Evolutionary conservation across 2,329 filamentous ascomycete species (phyloP), one percentile per base, ranked within the genome.

Genomic region (Microcyclospora tardicrescens): DNA sequence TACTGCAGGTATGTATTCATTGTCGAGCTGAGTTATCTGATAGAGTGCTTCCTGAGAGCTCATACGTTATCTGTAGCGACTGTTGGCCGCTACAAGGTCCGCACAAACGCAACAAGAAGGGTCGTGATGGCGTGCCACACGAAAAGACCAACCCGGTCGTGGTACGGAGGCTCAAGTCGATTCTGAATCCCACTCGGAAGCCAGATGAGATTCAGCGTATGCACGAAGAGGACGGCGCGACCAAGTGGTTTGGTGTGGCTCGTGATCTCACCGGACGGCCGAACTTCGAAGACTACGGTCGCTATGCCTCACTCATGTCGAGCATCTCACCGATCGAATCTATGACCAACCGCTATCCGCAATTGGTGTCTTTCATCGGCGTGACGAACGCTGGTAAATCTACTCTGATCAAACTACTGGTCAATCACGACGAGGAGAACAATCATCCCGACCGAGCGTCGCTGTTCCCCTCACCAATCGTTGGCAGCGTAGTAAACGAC

Each of bases 321-420:
- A 50, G 40, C 35, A 55, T 55, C 29, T 55, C 54, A 33, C 48
- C 47, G 2, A 43, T 52, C 29, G 46, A 52, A 31, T 48, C 45
- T 27, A 38, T 47, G 15, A 44, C 39, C 15, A 51, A 49, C 33
- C 49, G 54, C 19, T 57, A 57, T 40, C 55, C 55, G 14, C 52
- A 54, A 39, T 45, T 58, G 16, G 53, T 57, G 3, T 58, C 55
- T n/a, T 58, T 58, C 43, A 54, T 58, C 35, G 55, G 55, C 27
- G 46, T 54, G 8, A 57, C 55, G 4, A 55, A 55, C 32, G 68
- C 66, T 12, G 68, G 68, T 1, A 71, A 72, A 51, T 69, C 65
- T 33, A 68, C 65, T 2, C 43, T 71, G 16, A 67, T 71, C 44
- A 69, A 67, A 41, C 51, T 71, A 32, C 54, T 71, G 10, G 65